A percentile compares a stretch with the other conserved stretches of the same genome.
Evolutionary conservation across 192 early-diverging fungal species (phyloP).

Genomic region (Coemansia sp.): DNA sequence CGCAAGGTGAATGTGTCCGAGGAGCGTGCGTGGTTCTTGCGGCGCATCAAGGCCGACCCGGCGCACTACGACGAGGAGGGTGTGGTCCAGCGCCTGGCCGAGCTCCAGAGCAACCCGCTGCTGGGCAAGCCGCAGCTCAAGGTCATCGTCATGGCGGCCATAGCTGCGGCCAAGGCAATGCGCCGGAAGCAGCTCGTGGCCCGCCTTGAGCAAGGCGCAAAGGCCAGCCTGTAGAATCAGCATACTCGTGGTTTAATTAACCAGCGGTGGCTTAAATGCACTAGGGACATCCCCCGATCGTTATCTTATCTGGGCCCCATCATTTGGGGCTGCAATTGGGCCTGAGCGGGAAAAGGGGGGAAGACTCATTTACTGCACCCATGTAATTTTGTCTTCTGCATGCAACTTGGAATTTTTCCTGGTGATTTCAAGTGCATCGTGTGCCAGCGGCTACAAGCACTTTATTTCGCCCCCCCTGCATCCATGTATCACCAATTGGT

Average conservation of each 20-base stretch:
- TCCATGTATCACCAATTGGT: neutral
- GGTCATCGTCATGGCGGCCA: constrained; percentile 34
- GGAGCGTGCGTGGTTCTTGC: constrained; percentile 45
- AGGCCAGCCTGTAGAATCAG: neutral
- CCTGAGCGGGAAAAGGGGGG: neutral
- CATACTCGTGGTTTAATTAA: neutral
- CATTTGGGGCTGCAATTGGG: neutral
- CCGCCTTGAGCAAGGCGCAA: constrained; percentile 18
- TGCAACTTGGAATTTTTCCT: neutral
- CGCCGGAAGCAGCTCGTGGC: constrained; percentile 45
- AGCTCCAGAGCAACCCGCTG: constrained; percentile 25
- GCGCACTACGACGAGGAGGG: constrained; percentile 49
- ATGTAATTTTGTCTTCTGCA: neutral
- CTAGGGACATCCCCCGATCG: constrained; percentile 2
- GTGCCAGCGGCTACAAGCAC: neutral
- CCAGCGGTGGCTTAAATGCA: neutral
- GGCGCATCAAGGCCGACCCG: constrained; percentile 50
- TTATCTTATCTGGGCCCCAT: neutral
- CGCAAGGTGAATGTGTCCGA: constrained; percentile 40
- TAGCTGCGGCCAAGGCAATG: constrained; percentile 44
- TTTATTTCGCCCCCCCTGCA: too few species aligned
- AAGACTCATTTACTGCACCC: neutral
- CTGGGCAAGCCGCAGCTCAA: constrained; percentile 43
- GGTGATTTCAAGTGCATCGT: neutral
- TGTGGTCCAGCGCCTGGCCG: constrained; percentile 28